Conservation (phyloP, 140 eudicot species). For the Stevia rebaudiana region DNA sequence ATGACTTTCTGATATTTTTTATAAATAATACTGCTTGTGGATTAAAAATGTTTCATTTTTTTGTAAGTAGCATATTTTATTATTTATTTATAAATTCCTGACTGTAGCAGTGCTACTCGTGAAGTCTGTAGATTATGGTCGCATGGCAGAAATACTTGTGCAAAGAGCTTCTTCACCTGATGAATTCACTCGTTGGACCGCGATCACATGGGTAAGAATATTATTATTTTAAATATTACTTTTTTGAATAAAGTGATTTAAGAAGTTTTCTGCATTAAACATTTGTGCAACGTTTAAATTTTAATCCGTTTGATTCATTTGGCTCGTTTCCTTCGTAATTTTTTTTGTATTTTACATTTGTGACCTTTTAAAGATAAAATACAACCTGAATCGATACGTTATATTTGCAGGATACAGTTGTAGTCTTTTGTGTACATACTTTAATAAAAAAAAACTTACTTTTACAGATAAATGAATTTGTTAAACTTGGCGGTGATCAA, state of each 20-base stretch:
- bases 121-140: constrained; percentile 99
- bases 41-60: not conserved
- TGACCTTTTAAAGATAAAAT: not conserved
- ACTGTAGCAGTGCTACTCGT: constrained; percentile 55
- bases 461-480: constrained; percentile 91
- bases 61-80: constrained; percentile 28
- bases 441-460: not conserved
- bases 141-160: constrained; percentile 99
- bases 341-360: not conserved
- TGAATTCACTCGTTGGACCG: constrained; percentile 92
- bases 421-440: not conserved
- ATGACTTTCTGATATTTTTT: constrained; percentile 8
- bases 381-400: not conserved
- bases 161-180: constrained; percentile 90
- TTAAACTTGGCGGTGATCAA: constrained; percentile 95
- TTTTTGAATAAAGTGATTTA: not conserved
- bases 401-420: not conserved
- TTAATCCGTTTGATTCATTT: not conserved
- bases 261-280: not conserved
- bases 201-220: constrained; percentile 81
- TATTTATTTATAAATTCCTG: constrained; percentile 38
- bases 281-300: not conserved
- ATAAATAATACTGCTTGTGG: not conserved
- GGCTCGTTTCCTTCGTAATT: not conserved
- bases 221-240: not conserved